Evolutionary conservation across 257 asterid species (phyloP).

Genomic region (Nicotiana sylvestris): DNA sequence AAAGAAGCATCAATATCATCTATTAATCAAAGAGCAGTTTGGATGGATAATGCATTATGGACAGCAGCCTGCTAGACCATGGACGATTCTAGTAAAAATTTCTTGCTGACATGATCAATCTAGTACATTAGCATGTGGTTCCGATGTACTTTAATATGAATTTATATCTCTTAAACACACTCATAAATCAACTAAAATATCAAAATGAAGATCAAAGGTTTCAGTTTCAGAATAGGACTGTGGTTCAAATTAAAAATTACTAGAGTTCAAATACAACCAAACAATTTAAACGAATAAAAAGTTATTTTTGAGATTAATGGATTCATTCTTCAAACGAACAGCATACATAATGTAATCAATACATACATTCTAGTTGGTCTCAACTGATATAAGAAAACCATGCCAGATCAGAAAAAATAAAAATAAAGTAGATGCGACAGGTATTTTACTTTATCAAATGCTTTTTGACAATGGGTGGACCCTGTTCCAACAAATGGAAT

Average conservation of each 20-base stretch:
- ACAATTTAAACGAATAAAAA: not conserved
- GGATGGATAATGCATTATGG: not conserved
- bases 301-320: not conserved
- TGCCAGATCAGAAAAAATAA: not conserved
- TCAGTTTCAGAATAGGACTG: not conserved
- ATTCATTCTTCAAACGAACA: not conserved
- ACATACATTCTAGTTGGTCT: constrained; percentile 11
- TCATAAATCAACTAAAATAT: not conserved
- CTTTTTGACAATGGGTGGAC: constrained; percentile 62
- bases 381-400: not conserved
- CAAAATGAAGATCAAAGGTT: not conserved
- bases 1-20: constrained; percentile 14
- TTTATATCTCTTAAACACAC: not conserved
- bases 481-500: constrained; percentile 77
- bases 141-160: not conserved
- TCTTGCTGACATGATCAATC: not conserved
- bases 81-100: not conserved
- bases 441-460: constrained; percentile 74
- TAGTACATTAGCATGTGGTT: not conserved
- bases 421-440: constrained; percentile 10
- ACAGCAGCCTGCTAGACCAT: not conserved
- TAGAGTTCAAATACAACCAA: not conserved
- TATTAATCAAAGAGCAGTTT: constrained; percentile 8
- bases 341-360: not conserved
- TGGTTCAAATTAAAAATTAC: not conserved